Conservation (phyloP, 2,329 filamentous ascomycete species). For the Fusarium sulawesiense region DNA sequence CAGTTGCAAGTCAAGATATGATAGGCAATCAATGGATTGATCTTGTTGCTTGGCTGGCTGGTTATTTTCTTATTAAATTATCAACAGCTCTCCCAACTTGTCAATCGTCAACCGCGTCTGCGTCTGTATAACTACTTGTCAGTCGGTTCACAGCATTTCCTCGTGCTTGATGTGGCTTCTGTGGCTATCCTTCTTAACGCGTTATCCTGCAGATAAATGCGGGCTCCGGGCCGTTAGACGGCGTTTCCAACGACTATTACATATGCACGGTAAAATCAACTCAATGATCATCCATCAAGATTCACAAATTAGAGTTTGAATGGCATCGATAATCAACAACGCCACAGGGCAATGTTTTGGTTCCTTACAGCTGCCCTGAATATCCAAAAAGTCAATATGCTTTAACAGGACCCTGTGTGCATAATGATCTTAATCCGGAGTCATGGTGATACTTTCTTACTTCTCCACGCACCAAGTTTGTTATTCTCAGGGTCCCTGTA, state of each 20-base stretch:
- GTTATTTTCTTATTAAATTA: not conserved
- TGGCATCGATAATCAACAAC: constrained; percentile 8
- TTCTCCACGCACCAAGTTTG: constrained; percentile 13
- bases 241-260: constrained; percentile 5
- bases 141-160: not conserved
- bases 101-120: not conserved
- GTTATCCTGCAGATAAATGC: constrained; percentile 24
- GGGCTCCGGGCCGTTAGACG: constrained; percentile 15
- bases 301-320: constrained; percentile 21
- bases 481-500: constrained; percentile 35
- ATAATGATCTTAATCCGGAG: not conserved
- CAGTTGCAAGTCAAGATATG: constrained; percentile 10
- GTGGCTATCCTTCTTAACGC: constrained; percentile 19
- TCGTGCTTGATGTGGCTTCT: constrained; percentile 29
- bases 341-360: constrained; percentile 24
- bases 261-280: constrained; percentile 12
- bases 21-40: not conserved
- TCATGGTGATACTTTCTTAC: constrained; percentile 24
- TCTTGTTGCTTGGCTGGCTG: constrained; percentile 11
- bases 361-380: constrained; percentile 4
- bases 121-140: not conserved
- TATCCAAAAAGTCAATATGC: constrained; percentile 10
- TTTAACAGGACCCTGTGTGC: constrained; percentile 16
- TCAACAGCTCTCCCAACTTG: constrained; percentile 10
- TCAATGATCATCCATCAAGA: not conserved